Evolutionary conservation across 2,329 filamentous ascomycete genomes (phyloP).

Genomic region (Microdochium nivale): DNA sequence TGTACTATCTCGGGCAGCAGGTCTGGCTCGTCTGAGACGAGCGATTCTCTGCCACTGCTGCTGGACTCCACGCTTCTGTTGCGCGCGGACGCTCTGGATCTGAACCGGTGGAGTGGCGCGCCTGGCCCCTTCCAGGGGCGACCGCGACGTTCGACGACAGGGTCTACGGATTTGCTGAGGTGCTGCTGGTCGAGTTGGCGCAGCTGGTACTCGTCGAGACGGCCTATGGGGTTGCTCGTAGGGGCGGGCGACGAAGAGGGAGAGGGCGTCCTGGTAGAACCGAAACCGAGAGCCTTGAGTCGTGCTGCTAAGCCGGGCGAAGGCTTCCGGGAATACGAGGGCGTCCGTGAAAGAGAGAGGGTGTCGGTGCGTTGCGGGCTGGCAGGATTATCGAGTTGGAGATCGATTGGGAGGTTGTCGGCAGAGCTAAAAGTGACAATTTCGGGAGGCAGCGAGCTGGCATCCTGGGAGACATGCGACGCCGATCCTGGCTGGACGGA

Average conservation of each 20-base stretch:
- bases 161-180: slow-evolving; percentile 41
- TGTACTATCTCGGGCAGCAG: slow-evolving; percentile 44
- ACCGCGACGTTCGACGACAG: slow-evolving; percentile 54
- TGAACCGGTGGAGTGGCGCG: slow-evolving; percentile 33
- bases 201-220: slow-evolving; percentile 62
- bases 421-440: slow-evolving; percentile 30
- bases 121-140: slow-evolving; percentile 64
- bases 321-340: slow-evolving; percentile 37
- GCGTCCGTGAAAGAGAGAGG: neutral
- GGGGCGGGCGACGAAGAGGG: slow-evolving; percentile 18
- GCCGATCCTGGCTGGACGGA: slow-evolving; percentile 14
- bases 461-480: slow-evolving; percentile 13
- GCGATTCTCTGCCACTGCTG: slow-evolving; percentile 10
- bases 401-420: slow-evolving; percentile 31
- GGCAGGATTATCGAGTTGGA: slow-evolving; percentile 24
- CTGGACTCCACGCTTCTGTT: slow-evolving; percentile 16
- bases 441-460: slow-evolving; percentile 10
- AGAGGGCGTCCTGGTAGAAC: slow-evolving; percentile 26
- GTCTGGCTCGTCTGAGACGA: slow-evolving; percentile 17
- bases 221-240: slow-evolving; percentile 46
- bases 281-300: slow-evolving; percentile 56
- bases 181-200: slow-evolving; percentile 61
- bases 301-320: slow-evolving; percentile 57
- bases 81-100: slow-evolving; percentile 19
- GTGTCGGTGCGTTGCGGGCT: slow-evolving; percentile 4